phyloP scores from a whole-genome alignment of 2,329 filamentous ascomycete species.

The Trichoderma sp. region DNA sequence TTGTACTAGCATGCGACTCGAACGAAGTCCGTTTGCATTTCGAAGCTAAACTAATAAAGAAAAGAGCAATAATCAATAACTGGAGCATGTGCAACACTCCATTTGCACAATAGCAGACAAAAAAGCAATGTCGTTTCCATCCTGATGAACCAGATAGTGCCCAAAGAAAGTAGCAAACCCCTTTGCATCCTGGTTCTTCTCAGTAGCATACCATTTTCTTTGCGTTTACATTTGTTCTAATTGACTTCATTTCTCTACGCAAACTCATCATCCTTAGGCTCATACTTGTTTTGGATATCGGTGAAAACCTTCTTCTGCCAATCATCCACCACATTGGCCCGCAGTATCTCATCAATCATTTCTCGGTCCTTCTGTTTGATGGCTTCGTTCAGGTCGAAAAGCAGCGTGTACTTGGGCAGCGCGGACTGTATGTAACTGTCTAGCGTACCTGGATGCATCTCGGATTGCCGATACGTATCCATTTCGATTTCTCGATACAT shows the following conservation, averaged over 20 bases:
- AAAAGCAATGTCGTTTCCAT: background rate
- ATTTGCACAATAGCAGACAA: background rate
- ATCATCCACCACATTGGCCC: conserved; percentile 63
- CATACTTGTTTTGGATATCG: conserved; percentile 42
- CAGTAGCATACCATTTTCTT: background rate
- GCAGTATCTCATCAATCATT: conserved; percentile 79
- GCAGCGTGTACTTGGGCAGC: conserved; percentile 66
- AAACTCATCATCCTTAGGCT: conserved; percentile 51
- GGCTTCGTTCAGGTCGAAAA: conserved; percentile 72
- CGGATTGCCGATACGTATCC: conserved; percentile 31
- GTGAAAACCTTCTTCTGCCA: conserved; percentile 86
- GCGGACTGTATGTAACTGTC: too few relatives aligned
- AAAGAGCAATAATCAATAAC: background rate
- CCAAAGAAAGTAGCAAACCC: background rate
- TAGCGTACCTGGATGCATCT: too few relatives aligned
- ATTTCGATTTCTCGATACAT: conserved; percentile 78
- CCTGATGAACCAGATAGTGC: conserved; percentile 5
- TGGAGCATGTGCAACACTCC: background rate
- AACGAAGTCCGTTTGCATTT: background rate
- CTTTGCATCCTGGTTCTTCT: background rate
- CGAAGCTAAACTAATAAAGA: background rate
- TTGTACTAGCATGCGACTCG: background rate
- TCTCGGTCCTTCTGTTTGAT: conserved; percentile 79
- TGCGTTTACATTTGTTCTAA: background rate
- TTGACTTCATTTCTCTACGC: conserved; percentile 29